These are phyloP conservation scores for Rhododendron ovatum DNA, from an alignment of 148 eudicot genomes.

Conservation along the genomic window DNA sequence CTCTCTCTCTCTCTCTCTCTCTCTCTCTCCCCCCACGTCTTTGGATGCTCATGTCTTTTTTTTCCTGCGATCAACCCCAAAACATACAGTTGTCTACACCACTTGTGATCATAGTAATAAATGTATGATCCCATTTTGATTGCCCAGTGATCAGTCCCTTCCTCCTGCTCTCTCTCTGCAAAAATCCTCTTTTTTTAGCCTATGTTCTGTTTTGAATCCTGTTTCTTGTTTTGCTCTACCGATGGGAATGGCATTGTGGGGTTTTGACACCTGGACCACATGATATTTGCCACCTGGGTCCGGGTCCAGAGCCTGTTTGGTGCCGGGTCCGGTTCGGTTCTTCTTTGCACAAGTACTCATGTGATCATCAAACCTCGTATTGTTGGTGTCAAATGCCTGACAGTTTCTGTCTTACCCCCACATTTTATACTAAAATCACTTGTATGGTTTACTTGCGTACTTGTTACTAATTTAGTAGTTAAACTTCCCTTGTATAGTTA, in stretches of 20 bases:
- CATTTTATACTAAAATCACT: no score
- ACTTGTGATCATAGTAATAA: not conserved
- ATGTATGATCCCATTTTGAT: not conserved
- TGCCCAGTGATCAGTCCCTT: not conserved
- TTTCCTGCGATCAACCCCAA: not conserved
- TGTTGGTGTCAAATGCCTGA: constrained; percentile 9
- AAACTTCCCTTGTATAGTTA: no score
- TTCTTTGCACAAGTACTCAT: no score
- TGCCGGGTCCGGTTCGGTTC: not conserved
- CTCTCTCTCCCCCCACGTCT: not conserved
- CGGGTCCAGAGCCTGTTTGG: not conserved
- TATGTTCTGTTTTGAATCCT: not conserved
- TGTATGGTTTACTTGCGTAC: no score
- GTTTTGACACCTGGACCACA: constrained; percentile 14
- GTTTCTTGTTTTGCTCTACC: not conserved
- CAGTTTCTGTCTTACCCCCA: not conserved
- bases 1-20: constrained; percentile 2
- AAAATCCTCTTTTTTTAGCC: not conserved
- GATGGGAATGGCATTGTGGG: not conserved
- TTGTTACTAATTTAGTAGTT: no score
- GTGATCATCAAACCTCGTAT: constrained; percentile 4
- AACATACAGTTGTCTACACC: not conserved
- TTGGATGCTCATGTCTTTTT: not conserved
- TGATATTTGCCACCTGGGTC: constrained; percentile 9
- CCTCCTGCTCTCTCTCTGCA: not conserved